Base-by-base conservation (phyloP, 129 eudicot species). In the Heracleum sosnowskyi region DNA sequence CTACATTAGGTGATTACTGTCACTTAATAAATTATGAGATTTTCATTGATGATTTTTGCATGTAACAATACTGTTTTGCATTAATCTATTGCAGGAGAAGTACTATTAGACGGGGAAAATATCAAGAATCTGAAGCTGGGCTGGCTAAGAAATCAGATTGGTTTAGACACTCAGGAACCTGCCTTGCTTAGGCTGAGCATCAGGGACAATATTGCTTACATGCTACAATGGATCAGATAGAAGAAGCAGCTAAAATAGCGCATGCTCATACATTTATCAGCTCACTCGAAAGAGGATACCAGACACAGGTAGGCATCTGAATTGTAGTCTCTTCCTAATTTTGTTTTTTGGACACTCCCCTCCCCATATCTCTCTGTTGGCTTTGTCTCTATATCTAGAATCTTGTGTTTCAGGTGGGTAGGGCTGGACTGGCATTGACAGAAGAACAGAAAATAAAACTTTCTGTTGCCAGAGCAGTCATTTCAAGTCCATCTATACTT, bases 211-310 rank as follows among this genome's bases (percentile, higher is more conserved):
- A 94, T 94, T 80, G 96, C 97, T 75, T 94, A 94, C 76, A 87
- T 78, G 98, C 91, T 79, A 84, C 98, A 29, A 26, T 79, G 49
- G 96, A 91, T 84, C 97, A 94, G 85, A 91, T 94, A 75, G 97
- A 91, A 81, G 97, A 91, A 85, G 97, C 98, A 77, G 98, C 98
- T 60, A 94, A 94, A 90, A 89, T 87, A 44, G 97, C 98, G 2
- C 96, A 89, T 74, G 98, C 96, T 9, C 97, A 91, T 83, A 87
- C 98, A 40, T 94, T 91, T 80, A 91, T 94, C 69, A 91, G 96
- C 86, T 91, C 97, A 9, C 91, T 91, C 17, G 92, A 91, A 26
- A 89, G 84, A 87, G 97, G 98, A 85, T 94, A 91, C 79, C 93
- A 94, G 85, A 94, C 98, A 42, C 97, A 94, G 98, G 98, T 91